phyloP scores from a whole-genome alignment of 768 basidiomycete species.

The Mycena polygramma region DNA sequence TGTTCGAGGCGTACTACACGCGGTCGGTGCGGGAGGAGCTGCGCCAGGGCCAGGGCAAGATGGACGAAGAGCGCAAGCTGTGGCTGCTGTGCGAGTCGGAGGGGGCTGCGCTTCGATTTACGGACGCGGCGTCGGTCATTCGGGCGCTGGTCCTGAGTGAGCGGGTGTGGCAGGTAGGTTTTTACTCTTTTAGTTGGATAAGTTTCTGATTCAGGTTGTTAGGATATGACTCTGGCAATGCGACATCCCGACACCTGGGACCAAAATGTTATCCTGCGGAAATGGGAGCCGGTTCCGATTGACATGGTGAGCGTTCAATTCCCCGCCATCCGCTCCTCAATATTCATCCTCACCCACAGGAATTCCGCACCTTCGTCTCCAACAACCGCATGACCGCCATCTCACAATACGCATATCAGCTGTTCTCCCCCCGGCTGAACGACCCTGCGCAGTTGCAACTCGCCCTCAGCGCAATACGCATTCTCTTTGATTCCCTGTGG shows the following conservation, averaged over 20 bases:
- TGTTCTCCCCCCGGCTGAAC: constrained; percentile 25
- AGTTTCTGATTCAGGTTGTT: no score
- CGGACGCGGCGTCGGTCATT: constrained; percentile 28
- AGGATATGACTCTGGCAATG: constrained; percentile 37
- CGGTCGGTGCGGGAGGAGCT: constrained; percentile 1
- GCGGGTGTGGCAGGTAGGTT: constrained; percentile 36
- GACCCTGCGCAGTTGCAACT: neutral
- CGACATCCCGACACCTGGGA: constrained; percentile 31
- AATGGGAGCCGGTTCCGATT: constrained; percentile 36
- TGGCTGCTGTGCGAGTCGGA: constrained; percentile 33
- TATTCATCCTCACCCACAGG: constrained; percentile 19
- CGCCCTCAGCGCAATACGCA: constrained; percentile 12
- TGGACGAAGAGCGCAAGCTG: constrained; percentile 26
- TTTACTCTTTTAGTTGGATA: neutral
- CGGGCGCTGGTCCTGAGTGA: constrained; percentile 36
- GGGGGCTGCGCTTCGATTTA: constrained; percentile 33
- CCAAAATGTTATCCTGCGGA: constrained; percentile 34
- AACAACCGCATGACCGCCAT: constrained; percentile 29
- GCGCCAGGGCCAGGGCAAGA: neutral
- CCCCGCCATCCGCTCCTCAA: no score
- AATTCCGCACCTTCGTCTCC: constrained; percentile 37
- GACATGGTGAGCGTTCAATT: constrained; percentile 26
- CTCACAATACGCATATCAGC: constrained; percentile 39
- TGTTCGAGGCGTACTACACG: constrained; percentile 32
- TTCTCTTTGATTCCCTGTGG: constrained; percentile 6